Percentiles rank a stretch among this genome's conserved stretches.
Conservation (phyloP, 371 early-diverging fungal genomes). For the Rhizomucor pusillus region DNA sequence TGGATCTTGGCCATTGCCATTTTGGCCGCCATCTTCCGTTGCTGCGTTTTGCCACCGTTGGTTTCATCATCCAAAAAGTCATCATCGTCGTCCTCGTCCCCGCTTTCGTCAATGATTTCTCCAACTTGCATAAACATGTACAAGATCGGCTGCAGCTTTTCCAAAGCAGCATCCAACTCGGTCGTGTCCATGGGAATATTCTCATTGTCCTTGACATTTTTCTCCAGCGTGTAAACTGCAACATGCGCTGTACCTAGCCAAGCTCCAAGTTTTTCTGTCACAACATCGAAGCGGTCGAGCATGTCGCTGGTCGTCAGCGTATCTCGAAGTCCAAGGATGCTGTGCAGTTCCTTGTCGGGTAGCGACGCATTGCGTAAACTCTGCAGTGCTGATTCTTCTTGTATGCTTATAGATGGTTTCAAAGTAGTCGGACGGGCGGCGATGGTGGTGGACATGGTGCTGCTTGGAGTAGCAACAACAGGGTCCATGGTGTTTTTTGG, state of each 20-base stretch:
- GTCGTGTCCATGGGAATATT: slow-evolving; percentile 5
- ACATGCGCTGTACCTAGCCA: slow-evolving; percentile 42
- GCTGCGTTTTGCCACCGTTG: background rate
- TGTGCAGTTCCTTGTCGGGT: slow-evolving; percentile 23
- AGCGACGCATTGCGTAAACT: slow-evolving; percentile 9
- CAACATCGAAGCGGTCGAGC: slow-evolving; percentile 14
- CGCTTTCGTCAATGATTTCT: slow-evolving; percentile 27
- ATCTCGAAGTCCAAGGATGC: slow-evolving; percentile 14
- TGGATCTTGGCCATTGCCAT: slow-evolving; percentile 36
- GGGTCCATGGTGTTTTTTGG: too few relatives aligned
- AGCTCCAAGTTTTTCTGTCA: slow-evolving; percentile 19
- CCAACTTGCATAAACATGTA: slow-evolving; percentile 13
- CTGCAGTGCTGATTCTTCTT: slow-evolving; percentile 7
- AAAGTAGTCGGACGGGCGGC: background rate
- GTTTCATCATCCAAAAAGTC: background rate
- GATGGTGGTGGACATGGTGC: background rate
- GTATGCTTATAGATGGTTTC: slow-evolving; percentile 9
- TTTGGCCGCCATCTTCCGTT: slow-evolving; percentile 17
- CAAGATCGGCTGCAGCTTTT: slow-evolving; percentile 20
- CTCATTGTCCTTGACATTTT: slow-evolving; percentile 24
- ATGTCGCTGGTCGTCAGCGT: slow-evolving; percentile 9
- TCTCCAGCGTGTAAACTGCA: slow-evolving; percentile 36
- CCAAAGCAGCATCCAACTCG: slow-evolving; percentile 17
- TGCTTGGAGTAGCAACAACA: background rate
- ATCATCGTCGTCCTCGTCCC: slow-evolving; percentile 22